phyloP scores from a whole-genome alignment of 805 yeast genomes.

The Suhomyces tanzawaensis region DNA sequence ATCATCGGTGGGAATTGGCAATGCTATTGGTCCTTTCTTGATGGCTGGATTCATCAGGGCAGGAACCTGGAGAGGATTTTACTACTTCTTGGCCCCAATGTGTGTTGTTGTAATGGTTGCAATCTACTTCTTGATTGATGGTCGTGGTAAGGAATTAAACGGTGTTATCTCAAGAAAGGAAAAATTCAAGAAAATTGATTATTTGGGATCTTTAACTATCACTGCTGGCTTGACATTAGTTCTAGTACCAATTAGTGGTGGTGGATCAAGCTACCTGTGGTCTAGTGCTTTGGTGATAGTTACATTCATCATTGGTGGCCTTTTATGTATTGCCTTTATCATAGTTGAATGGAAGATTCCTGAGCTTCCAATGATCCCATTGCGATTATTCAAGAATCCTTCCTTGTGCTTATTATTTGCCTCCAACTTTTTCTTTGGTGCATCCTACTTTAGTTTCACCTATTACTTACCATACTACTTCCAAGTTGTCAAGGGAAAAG shows the following conservation, averaged over 20 bases:
- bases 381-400: slow-evolving; percentile 37
- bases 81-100: slow-evolving; percentile 46
- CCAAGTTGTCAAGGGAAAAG: slow-evolving; percentile 43
- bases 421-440: slow-evolving; percentile 47
- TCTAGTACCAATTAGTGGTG: slow-evolving; percentile 58
- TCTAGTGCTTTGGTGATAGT: slow-evolving; percentile 35
- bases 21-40: slow-evolving; percentile 54
- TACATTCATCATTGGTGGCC: slow-evolving; percentile 36
- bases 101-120: slow-evolving; percentile 29
- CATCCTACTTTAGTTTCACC: slow-evolving; percentile 44
- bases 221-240: slow-evolving; percentile 49
- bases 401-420: slow-evolving; percentile 30
- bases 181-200: slow-evolving; percentile 49
- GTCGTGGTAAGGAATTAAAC: slow-evolving; percentile 25
- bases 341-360: slow-evolving; percentile 51
- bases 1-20: slow-evolving; percentile 49
- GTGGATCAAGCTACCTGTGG: slow-evolving; percentile 62
- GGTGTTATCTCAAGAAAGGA: slow-evolving; percentile 28
- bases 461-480: slow-evolving; percentile 51
- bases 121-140: slow-evolving; percentile 36
- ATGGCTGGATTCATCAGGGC: slow-evolving; percentile 49
- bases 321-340: slow-evolving; percentile 41
- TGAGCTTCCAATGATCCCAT: slow-evolving; percentile 54
- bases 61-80: slow-evolving; percentile 54
- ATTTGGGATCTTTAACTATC: slow-evolving; percentile 48